Base-by-base conservation (phyloP, 2,329 filamentous ascomycete genomes). In the Penicillium sp. region DNA sequence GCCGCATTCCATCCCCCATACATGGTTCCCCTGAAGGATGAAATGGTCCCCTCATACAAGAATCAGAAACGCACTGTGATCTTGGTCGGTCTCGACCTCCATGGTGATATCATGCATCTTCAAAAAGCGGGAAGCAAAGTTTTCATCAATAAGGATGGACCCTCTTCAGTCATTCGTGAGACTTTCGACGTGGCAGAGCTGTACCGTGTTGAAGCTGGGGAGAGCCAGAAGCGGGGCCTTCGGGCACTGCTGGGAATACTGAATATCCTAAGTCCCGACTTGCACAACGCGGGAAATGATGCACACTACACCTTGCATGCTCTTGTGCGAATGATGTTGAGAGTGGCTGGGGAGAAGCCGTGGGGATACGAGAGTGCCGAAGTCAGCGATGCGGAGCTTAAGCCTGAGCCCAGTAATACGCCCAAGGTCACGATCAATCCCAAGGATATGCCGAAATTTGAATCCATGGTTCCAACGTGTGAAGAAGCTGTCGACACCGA, bases 261-360 rank as follows among this genome's bases (percentile, higher is more conserved):
- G 28, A 82, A 82, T 3, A 82, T 95, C 9, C 65, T 75, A 0
- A 83, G 79, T 40, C 83, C 78, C 72, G 80, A 88, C 63, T 78
- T 93, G n/a, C 91, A 96, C 73, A 96, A 96, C 67, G 91, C 87
- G 0, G 83, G 91, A 1, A 96, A 96, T 61, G 91, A 96, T 69
- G 91, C 91, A 0, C 82, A 86, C 1, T 94, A 88, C 69, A 93
- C 90, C 0, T 74, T 96, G 59, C 85, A 87, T 58, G 88, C 85
- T 8, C 83, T 94, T 79, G 71, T 96, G 7, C 83, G 77, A 5
- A 82, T 90, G 22, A 53, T 53, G 33, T 36, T 61, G 22, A 30
- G 51, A 31, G 51, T 43, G 9, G 55, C 52, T 11, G 45, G 50
- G 0, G 56, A 56, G 33, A 41, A 25, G 31, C 33, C 44, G 4